Percentiles rank a stretch among this genome's conserved stretches.
phyloP scores from a whole-genome alignment of 306 rosid species.

The Sicyos edulis region DNA sequence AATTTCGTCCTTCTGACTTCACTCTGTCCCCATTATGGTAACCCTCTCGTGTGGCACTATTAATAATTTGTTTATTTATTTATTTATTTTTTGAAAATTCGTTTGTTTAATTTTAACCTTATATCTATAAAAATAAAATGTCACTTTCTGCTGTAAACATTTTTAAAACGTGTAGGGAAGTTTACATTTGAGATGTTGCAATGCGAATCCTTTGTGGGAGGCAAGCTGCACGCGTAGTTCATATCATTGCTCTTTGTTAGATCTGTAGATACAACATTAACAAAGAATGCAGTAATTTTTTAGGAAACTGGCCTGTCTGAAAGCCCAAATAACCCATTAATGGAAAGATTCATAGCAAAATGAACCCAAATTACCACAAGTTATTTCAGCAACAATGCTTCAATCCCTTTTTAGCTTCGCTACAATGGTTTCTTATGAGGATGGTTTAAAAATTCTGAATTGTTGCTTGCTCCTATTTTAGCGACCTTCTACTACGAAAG shows the following conservation, averaged over 20 bases:
- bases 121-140: background rate
- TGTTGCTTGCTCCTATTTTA: constrained; percentile 30
- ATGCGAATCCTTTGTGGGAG: background rate
- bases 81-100: too few species aligned
- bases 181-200: background rate
- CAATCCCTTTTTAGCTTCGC: background rate
- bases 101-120: background rate
- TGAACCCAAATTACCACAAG: background rate
- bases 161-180: background rate
- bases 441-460: constrained; percentile 21
- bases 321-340: background rate
- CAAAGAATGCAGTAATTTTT: constrained; percentile 4
- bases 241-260: background rate
- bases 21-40: background rate
- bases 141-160: background rate
- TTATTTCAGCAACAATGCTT: constrained; percentile 1
- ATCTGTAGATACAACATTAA: constrained; percentile 7
- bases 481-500: constrained; percentile 52
- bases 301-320: constrained; percentile 1
- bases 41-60: background rate
- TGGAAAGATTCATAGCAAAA: constrained; percentile 3
- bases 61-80: background rate
- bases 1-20: background rate
- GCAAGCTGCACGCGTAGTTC: background rate
- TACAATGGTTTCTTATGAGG: background rate